These are phyloP conservation scores for Taphrina flavorubra DNA, from an alignment of 1,139 yeast species.

Conservation along the genomic window DNA sequence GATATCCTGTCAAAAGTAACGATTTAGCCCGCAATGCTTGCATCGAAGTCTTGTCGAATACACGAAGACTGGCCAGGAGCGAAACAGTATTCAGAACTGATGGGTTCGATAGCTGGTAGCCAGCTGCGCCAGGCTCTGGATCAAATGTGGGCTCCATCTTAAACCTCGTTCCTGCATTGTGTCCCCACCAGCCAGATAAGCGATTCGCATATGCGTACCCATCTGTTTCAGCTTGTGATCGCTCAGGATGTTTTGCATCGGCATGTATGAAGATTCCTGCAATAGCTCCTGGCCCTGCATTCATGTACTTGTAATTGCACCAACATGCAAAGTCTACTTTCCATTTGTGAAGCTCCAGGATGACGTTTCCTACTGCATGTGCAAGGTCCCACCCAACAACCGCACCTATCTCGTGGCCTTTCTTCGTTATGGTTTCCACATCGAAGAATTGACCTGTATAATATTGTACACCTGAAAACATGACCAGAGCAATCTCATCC, in stretches of 20 bases:
- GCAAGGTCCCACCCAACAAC: slow-evolving; percentile 95
- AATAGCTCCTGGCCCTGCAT: slow-evolving; percentile 91
- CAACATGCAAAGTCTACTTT: slow-evolving; percentile 90
- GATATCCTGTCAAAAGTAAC: slow-evolving; percentile 61
- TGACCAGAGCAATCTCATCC: slow-evolving; percentile 72
- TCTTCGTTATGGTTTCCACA: slow-evolving; percentile 67
- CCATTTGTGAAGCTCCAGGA: slow-evolving; percentile 80
- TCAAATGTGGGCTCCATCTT: slow-evolving; percentile 78
- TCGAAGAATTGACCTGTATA: slow-evolving; percentile 90
- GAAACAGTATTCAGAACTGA: slow-evolving; percentile 82
- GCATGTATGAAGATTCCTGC: slow-evolving; percentile 82
- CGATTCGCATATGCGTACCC: slow-evolving; percentile 48
- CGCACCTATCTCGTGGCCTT: slow-evolving; percentile 62
- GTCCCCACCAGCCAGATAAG: slow-evolving; percentile 98
- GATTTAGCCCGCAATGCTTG: slow-evolving; percentile 63
- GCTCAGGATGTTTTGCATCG: slow-evolving; percentile 51
- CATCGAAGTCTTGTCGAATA: slow-evolving; percentile 67
- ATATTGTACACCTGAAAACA: slow-evolving; percentile 88
- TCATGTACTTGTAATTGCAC: slow-evolving; percentile 90
- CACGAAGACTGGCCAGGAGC: slow-evolving; percentile 66
- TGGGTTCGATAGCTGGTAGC: slow-evolving; percentile 92
- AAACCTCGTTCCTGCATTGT: slow-evolving; percentile 70
- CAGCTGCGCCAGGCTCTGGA: slow-evolving; percentile 81
- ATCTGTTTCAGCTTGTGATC: slow-evolving; percentile 45
- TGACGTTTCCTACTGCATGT: slow-evolving; percentile 90